A percentile compares a stretch with the other conserved stretches of the same genome.
Conservation (phyloP, 495 filamentous ascomycete species). For the Endocarpon pusillum region DNA sequence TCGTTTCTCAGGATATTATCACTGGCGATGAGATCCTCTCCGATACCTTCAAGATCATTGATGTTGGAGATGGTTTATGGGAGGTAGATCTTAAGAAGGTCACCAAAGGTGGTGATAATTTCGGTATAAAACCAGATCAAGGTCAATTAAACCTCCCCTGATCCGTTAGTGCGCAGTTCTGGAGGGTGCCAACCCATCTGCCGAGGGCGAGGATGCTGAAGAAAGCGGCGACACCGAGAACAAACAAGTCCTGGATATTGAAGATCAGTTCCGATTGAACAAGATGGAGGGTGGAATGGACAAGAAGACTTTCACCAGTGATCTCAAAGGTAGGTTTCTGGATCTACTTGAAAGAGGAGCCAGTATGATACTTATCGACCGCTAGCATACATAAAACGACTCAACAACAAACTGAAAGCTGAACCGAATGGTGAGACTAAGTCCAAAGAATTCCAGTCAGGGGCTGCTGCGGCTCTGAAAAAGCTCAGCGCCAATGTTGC, state of each 20-base stretch:
- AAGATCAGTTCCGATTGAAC: slow-evolving; percentile 83
- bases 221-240: slow-evolving; percentile 34
- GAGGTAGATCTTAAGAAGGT: slow-evolving; percentile 87
- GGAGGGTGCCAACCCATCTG: slow-evolving; percentile 92
- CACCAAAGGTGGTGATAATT: slow-evolving; percentile 51
- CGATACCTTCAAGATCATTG: slow-evolving; percentile 67
- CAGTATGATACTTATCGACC: neutral
- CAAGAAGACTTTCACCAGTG: slow-evolving; percentile 63
- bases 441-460: slow-evolving; percentile 60
- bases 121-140: slow-evolving; percentile 29
- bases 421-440: slow-evolving; percentile 40
- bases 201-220: slow-evolving; percentile 75
- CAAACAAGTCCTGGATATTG: slow-evolving; percentile 75
- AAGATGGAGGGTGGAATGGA: slow-evolving; percentile 43
- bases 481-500: slow-evolving; percentile 74
- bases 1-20: slow-evolving; percentile 53
- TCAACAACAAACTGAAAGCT: slow-evolving; percentile 51
- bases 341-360: neutral
- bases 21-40: slow-evolving; percentile 90
- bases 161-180: slow-evolving; percentile 27
- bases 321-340: slow-evolving; percentile 57
- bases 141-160: neutral
- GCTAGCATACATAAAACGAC: slow-evolving; percentile 74
- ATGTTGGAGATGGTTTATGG: slow-evolving; percentile 61
- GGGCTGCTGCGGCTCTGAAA: slow-evolving; percentile 52